Base-by-base conservation (phyloP, 2,329 filamentous ascomycete genomes). In the Dactylellina cionopaga region DNA sequence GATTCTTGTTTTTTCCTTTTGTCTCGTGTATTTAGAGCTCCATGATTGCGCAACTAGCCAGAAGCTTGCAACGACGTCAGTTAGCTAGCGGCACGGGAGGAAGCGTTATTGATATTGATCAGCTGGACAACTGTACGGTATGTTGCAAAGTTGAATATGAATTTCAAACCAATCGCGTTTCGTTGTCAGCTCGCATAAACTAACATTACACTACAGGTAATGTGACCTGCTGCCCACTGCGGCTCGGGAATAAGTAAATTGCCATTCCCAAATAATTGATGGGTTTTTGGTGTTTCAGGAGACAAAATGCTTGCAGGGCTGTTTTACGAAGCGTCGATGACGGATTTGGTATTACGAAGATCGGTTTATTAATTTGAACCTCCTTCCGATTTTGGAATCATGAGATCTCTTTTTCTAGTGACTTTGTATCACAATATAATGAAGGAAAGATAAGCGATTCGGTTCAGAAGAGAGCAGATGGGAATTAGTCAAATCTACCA, bases 21-120 rank as follows among this genome's bases (percentile, higher is more conserved):
- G 25, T 60, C 33, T 25, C 35, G 25, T 52, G 19, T 52, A 62
- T 68, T 75, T 73, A 83, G 82, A 81, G 82, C 77, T 81, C 80
- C 51, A 83, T 84, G 82, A 78, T 84, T 35, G 80, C 81, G 41
- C 80, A 81, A 47, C 77, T 84, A 37, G 82, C 82, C 56, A 77
- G 80, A 15, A 80, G 80, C 17, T 74, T 83, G 31, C 79, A 82
- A 68, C 78, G 80, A 39, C 79, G 81, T 58, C 79, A 80, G 44
- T 76, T 77, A 25, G 71, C 77, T 4, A 78, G 76, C 19, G 64
- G 64, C 11, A 49, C 65, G 31, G 65, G 65, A 43, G 65, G 65
- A 17, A 54, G 56, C 43, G 65, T 56, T 29, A 10, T 70, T 62
- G 51, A 70, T 56, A 44, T 70, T 33, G 65, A 70, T 70, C 65